A percentile compares a stretch with the other conserved stretches of the same genome.
These are phyloP conservation scores for Vanderwaltozyma verrucispora DNA, from an alignment of 805 yeast species.

Conservation along the genomic window DNA sequence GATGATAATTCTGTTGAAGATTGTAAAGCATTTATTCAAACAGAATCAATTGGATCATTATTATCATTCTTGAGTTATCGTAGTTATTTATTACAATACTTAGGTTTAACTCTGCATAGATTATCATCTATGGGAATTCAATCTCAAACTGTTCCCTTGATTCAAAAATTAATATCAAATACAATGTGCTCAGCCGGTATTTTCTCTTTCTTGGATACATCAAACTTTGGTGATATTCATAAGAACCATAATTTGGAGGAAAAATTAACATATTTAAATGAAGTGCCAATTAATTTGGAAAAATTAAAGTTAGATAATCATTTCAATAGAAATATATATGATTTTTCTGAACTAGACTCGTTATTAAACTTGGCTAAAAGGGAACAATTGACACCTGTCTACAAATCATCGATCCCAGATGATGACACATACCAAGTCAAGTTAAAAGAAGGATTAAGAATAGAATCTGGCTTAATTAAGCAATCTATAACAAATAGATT, in stretches of 20 bases:
- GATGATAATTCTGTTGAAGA: constrained; percentile 26
- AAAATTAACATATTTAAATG: constrained; percentile 21
- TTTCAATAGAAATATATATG: constrained; percentile 30
- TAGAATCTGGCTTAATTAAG: constrained; percentile 1
- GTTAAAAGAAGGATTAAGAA: constrained; percentile 8
- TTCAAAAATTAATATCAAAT: constrained; percentile 41
- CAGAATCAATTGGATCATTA: constrained; percentile 40
- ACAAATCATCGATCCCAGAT: neutral
- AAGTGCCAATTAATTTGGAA: constrained; percentile 34
- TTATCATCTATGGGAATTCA: constrained; percentile 39
- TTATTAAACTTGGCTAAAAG: constrained; percentile 23
- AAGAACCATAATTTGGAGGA: constrained; percentile 12
- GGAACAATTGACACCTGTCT: constrained; percentile 1
- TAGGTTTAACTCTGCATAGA: constrained; percentile 65
- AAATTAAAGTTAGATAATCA: constrained; percentile 27
- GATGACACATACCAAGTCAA: constrained; percentile 1
- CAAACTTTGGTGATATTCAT: constrained; percentile 45
- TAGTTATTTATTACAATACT: constrained; percentile 48
- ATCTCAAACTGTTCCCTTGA: constrained; percentile 35
- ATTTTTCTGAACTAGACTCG: constrained; percentile 33
- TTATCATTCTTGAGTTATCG: constrained; percentile 53
- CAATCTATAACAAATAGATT: constrained; percentile 35
- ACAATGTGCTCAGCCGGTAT: constrained; percentile 56
- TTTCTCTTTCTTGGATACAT: constrained; percentile 57
- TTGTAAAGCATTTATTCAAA: constrained; percentile 22